Evolutionary conservation across 164 flowering plant genomes (phyloP).

Genomic region (Brasenia schreberi): DNA sequence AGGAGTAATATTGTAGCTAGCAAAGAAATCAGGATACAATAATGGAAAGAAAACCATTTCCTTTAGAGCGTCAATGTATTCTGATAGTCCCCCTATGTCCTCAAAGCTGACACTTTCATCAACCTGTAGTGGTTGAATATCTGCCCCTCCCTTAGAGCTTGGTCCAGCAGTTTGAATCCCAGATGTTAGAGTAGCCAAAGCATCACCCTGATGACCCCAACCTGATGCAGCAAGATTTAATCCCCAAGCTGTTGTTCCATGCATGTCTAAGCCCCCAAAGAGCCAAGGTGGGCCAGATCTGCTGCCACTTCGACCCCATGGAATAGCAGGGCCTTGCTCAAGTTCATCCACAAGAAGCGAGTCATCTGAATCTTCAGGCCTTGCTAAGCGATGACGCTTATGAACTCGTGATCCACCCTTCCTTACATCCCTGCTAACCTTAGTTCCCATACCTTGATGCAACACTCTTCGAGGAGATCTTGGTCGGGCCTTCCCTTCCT

Average conservation of each 20-base stretch:
- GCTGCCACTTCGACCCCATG: conserved; percentile 89
- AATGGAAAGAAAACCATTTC: conserved; percentile 99
- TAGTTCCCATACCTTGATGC: conserved; percentile 89
- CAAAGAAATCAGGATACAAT: conserved; percentile 93
- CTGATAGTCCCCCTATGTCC: conserved; percentile 96
- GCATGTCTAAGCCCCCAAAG: conserved; percentile 86
- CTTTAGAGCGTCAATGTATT: conserved; percentile 85
- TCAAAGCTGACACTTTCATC: conserved; percentile 92
- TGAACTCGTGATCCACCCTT: conserved; percentile 88
- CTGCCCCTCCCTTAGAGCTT: conserved; percentile 99
- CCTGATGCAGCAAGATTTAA: conserved; percentile 96
- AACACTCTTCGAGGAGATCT: conserved; percentile 86
- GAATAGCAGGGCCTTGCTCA: conserved; percentile 83
- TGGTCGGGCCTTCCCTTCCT: conserved; percentile 56
- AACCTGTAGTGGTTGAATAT: conserved; percentile 94
- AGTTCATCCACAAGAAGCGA: conserved; percentile 99
- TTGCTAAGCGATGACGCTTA: conserved; percentile 66
- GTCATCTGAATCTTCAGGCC: conserved; percentile 94
- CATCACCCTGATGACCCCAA: conserved; percentile 93
- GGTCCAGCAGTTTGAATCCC: conserved; percentile 99
- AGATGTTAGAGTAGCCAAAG: conserved; percentile 44
- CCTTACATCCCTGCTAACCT: conserved; percentile 66
- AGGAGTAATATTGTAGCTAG: conserved; percentile 88
- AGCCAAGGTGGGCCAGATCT: conserved; percentile 89
- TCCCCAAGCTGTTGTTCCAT: conserved; percentile 81